Evolutionary conservation across 202 grass and related monocot genomes (phyloP).

Genomic region (Setaria italica): DNA sequence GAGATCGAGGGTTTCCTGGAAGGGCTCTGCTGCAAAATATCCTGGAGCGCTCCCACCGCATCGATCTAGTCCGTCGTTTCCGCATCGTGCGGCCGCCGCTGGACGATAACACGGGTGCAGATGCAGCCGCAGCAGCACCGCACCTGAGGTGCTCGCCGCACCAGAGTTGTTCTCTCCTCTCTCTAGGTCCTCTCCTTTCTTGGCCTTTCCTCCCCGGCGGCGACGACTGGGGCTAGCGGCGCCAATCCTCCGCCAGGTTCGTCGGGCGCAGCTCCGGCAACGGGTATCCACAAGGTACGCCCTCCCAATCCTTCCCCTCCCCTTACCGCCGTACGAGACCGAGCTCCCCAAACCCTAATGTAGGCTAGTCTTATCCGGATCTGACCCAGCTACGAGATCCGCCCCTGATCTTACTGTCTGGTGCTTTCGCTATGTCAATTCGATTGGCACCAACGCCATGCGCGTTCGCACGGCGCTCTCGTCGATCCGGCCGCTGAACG

Average conservation of each 20-base stretch:
- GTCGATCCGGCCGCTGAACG: neutral
- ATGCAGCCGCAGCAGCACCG: too few species aligned
- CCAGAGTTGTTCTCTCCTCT: neutral
- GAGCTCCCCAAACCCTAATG: conserved; percentile 12
- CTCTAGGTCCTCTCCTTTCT: neutral
- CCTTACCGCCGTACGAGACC: neutral
- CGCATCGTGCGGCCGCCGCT: neutral
- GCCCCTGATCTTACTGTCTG: neutral
- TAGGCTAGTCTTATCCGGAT: neutral
- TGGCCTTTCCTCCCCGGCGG: neutral
- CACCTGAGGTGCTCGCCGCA: neutral
- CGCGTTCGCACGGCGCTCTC: neutral
- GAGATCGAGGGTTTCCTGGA: neutral
- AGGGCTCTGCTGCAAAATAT: neutral
- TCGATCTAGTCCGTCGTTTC: neutral
- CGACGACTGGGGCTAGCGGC: neutral
- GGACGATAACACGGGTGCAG: too few species aligned
- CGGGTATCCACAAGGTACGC: neutral
- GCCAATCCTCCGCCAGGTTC: neutral
- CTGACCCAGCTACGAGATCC: neutral
- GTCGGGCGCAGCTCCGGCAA: neutral
- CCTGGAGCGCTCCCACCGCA: neutral
- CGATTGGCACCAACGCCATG: neutral
- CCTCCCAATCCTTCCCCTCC: too few species aligned
- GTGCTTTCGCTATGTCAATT: neutral